Conservation (phyloP, 2,329 filamentous ascomycete species). For the Trichoderma sp. region DNA sequence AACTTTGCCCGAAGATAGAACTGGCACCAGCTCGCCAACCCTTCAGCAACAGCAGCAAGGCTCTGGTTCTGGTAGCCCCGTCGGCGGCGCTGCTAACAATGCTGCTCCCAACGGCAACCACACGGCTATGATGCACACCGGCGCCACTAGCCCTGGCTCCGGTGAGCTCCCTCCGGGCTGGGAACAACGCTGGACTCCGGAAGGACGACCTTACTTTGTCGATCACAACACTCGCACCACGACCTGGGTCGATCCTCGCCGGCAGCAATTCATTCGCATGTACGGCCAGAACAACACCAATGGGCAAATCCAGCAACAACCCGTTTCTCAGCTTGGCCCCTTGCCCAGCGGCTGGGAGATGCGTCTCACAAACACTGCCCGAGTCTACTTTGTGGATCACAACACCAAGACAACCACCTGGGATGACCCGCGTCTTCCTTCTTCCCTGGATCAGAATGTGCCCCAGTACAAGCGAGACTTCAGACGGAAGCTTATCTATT, state of each 20-base stretch:
- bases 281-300: conserved; percentile 88
- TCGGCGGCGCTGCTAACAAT: conserved; percentile 33
- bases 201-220: conserved; percentile 94
- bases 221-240: conserved; percentile 98
- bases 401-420: conserved; percentile 99
- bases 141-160: conserved; percentile 87
- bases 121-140: conserved; percentile 90
- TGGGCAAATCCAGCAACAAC: conserved; percentile 92
- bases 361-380: conserved; percentile 95
- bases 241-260: conserved; percentile 95
- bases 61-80: conserved; percentile 43
- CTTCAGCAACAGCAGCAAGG: conserved; percentile 60
- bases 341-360: conserved; percentile 99
- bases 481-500: conserved; percentile 96
- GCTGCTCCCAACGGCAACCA: conserved; percentile 48
- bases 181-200: conserved; percentile 95
- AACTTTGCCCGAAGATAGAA: conserved; percentile 93
- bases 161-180: conserved; percentile 94
- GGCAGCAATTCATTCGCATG: conserved; percentile 98
- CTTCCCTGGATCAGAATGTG: conserved; percentile 95
- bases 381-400: conserved; percentile 98
- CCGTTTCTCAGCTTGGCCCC: conserved; percentile 93
- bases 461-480: conserved; percentile 99
- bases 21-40: conserved; percentile 88
- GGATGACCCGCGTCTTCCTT: conserved; percentile 95